A percentile compares a stretch with the other conserved stretches of the same genome.
These are phyloP conservation scores for Scalesia atractyloides DNA, from an alignment of 129 eudicot species.

Conservation along the genomic window DNA sequence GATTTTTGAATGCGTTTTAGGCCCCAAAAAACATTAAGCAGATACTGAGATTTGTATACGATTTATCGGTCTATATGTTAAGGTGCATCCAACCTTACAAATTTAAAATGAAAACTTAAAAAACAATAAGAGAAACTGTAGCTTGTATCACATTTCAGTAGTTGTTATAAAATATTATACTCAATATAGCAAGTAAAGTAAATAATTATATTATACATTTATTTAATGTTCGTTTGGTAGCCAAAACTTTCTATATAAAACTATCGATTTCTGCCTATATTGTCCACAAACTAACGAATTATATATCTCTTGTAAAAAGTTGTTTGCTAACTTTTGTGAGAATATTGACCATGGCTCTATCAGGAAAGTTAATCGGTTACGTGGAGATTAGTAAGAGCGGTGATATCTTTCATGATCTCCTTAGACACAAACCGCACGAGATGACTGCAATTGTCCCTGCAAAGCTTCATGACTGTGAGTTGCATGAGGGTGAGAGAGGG, in stretches of 20 bases:
- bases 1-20: no score
- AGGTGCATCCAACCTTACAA: no score
- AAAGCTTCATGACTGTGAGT: slow-evolving; percentile 30
- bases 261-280: background rate
- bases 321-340: background rate
- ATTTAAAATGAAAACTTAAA: no score
- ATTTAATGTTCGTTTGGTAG: background rate
- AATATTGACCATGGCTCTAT: no score
- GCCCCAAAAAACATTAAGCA: no score
- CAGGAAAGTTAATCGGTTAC: slow-evolving; percentile 13
- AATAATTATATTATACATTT: no score
- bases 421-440: slow-evolving; percentile 32
- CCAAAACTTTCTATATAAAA: background rate
- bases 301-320: background rate
- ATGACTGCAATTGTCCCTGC: slow-evolving; percentile 18
- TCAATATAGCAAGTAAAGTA: no score
- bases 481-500: slow-evolving; percentile 37
- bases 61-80: no score
- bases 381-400: slow-evolving; percentile 23
- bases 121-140: no score
- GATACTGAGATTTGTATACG: no score
- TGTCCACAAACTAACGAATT: background rate
- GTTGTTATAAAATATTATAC: no score
- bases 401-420: slow-evolving; percentile 31
- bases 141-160: no score